Percentiles rank a stretch among this genome's conserved stretches.
These are phyloP conservation scores for Pythium guiyangense DNA, from an alignment of 352 stramenopile species.

Conservation along the genomic window DNA sequence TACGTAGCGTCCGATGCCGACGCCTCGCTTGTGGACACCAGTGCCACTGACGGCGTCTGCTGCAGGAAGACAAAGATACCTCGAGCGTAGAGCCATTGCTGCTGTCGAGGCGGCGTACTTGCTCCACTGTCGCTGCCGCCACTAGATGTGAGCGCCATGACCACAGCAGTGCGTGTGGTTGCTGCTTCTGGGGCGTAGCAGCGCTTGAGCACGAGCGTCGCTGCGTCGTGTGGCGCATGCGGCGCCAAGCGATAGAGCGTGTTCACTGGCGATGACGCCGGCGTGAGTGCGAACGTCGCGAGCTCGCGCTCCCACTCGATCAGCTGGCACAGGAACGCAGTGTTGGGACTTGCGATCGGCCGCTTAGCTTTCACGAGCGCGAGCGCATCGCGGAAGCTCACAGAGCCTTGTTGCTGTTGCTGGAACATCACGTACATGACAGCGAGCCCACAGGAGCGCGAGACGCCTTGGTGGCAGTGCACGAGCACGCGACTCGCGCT, in stretches of 20 bases:
- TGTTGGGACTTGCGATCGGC: slow-evolving; percentile 55
- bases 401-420: slow-evolving; percentile 17
- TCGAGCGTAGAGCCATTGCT: slow-evolving; percentile 23
- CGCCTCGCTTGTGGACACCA: neutral
- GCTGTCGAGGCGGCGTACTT: neutral
- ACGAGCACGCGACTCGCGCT: slow-evolving; percentile 30
- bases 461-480: slow-evolving; percentile 73
- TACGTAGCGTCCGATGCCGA: neutral
- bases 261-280: neutral
- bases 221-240: slow-evolving; percentile 41
- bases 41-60: neutral
- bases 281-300: slow-evolving; percentile 1
- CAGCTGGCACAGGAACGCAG: slow-evolving; percentile 62
- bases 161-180: slow-evolving; percentile 10
- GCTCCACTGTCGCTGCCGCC: neutral
- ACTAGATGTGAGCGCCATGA: neutral
- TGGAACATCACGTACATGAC: slow-evolving; percentile 59
- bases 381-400: slow-evolving; percentile 18
- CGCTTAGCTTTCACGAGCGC: slow-evolving; percentile 38
- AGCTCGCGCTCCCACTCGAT: slow-evolving; percentile 59
- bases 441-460: slow-evolving; percentile 57
- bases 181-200: slow-evolving; percentile 20
- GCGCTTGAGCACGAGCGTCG: slow-evolving; percentile 42
- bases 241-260: slow-evolving; percentile 39
- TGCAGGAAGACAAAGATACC: slow-evolving; percentile 47